These are phyloP conservation scores for Colletotrichum sp. DNA, from an alignment of 2,329 filamentous ascomycete species.

Conservation along the genomic window DNA sequence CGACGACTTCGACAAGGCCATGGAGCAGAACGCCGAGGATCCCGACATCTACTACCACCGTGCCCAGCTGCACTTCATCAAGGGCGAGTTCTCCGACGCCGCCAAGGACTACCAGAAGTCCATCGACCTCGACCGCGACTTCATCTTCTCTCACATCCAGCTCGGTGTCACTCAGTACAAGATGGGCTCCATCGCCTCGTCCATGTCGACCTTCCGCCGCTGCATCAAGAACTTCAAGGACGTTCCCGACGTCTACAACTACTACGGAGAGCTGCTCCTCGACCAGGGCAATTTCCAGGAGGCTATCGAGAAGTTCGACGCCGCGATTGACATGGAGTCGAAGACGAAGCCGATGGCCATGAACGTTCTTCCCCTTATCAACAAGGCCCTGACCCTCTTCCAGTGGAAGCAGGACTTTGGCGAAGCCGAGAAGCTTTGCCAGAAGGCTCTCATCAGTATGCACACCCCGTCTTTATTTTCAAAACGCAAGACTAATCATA, in stretches of 20 bases:
- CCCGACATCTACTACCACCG: slow-evolving; percentile 99
- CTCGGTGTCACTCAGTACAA: slow-evolving; percentile 99
- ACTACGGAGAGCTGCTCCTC: slow-evolving; percentile 95
- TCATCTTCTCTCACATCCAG: slow-evolving; percentile 99
- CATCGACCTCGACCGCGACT: slow-evolving; percentile 92
- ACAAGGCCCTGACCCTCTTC: slow-evolving; percentile 96
- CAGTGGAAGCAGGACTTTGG: slow-evolving; percentile 98
- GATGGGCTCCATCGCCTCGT: slow-evolving; percentile 97
- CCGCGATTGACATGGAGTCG: slow-evolving; percentile 98
- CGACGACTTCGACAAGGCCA: slow-evolving; percentile 84
- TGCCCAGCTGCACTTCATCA: slow-evolving; percentile 97
- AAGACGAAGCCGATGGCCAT: slow-evolving; percentile 91
- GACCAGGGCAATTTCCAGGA: slow-evolving; percentile 96
- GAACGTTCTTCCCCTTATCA: slow-evolving; percentile 97
- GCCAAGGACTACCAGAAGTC: slow-evolving; percentile 99
- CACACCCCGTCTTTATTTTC: slow-evolving; percentile 24
- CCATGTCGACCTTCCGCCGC: slow-evolving; percentile 96
- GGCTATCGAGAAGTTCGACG: slow-evolving; percentile 97
- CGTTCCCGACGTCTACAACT: slow-evolving; percentile 98
- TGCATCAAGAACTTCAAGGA: slow-evolving; percentile 99
- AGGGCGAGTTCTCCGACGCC: slow-evolving; percentile 89
- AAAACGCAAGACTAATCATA: slow-evolving; percentile 34
- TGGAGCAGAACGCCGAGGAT: slow-evolving; percentile 84
- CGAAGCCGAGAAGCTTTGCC: slow-evolving; percentile 94
- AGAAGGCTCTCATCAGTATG: slow-evolving; percentile 96